These are phyloP conservation scores for Quercus cerris DNA, from an alignment of 306 rosid species.

Conservation along the genomic window DNA sequence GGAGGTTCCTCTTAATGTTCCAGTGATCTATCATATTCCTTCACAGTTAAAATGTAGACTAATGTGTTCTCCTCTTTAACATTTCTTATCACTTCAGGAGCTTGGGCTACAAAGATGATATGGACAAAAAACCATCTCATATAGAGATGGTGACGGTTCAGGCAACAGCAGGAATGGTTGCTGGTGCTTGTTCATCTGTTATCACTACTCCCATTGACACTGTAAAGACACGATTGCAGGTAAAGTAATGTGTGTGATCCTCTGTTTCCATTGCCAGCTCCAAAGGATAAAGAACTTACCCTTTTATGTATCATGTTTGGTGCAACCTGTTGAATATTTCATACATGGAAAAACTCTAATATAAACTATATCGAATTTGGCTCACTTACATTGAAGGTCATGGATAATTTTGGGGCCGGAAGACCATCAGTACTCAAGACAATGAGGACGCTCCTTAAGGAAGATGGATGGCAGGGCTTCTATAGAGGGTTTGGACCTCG, in stretches of 20 bases:
- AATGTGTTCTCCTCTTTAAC: not conserved
- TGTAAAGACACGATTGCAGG: constrained; percentile 90
- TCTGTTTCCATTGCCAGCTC: not conserved
- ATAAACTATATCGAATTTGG: constrained; percentile 11
- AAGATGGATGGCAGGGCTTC: constrained; percentile 94
- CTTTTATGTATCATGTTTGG: not conserved
- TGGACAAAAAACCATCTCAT: constrained; percentile 67
- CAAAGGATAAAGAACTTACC: not conserved
- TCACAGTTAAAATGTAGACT: not conserved
- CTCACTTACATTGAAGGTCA: constrained; percentile 43
- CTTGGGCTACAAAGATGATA: constrained; percentile 56
- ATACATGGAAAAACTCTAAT: not conserved
- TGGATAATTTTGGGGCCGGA: constrained; percentile 71
- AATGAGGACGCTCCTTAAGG: constrained; percentile 54
- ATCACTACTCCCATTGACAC: constrained; percentile 87
- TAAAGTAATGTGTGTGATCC: constrained; percentile 16
- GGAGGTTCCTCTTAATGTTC: constrained; percentile 55
- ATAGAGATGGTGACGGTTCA: constrained; percentile 74
- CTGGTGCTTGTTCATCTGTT: constrained; percentile 80
- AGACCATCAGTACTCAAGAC: constrained; percentile 84
- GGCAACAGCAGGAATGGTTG: constrained; percentile 82
- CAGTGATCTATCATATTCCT: not conserved
- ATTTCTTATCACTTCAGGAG: constrained; percentile 39
- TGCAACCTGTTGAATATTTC: constrained; percentile 3
- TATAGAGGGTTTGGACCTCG: constrained; percentile 89